phyloP scores from a whole-genome alignment of 768 basidiomycete genomes.

The Megacollybia marginata region DNA sequence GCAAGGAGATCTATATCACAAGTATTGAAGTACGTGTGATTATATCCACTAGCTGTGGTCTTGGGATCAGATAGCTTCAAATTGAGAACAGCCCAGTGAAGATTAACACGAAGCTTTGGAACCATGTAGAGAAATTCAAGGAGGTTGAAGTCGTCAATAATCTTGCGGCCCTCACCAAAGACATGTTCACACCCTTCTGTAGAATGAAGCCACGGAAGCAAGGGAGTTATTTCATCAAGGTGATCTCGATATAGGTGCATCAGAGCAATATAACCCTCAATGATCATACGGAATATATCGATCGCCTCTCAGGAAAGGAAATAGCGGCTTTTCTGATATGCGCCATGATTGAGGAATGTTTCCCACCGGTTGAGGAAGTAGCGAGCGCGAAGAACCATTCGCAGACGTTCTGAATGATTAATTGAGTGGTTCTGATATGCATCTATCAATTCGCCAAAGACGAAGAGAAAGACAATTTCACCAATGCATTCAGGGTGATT shows the following conservation, averaged over 20 bases:
- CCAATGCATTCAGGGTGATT: conserved; percentile 20
- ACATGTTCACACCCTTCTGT: conserved; percentile 26
- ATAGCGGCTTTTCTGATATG: conserved; percentile 16
- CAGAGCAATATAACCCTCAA: conserved; percentile 27
- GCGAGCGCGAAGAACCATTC: conserved; percentile 23
- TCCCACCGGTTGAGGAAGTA: conserved; percentile 23
- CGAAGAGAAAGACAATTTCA: conserved; percentile 29
- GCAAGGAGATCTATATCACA: conserved; percentile 8
- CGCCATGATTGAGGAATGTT: conserved; percentile 9
- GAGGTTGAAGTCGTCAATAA: conserved; percentile 28
- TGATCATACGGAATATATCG: conserved; percentile 18
- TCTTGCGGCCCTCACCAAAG: conserved; percentile 21
- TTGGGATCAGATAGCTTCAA: conserved; percentile 9
- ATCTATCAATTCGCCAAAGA: conserved; percentile 30
- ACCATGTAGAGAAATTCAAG: conserved; percentile 22
- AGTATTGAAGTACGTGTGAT: conserved; percentile 18
- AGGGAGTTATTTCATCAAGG: conserved; percentile 22
- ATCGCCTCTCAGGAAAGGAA: conserved; percentile 24
- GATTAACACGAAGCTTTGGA: conserved; percentile 15
- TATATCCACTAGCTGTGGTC: conserved; percentile 16
- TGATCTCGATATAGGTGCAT: conserved; percentile 29
- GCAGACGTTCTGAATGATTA: conserved; percentile 15
- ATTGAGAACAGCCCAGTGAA: conserved; percentile 14
- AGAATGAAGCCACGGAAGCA: conserved; percentile 24
- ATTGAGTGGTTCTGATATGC: conserved; percentile 28